Evolutionary conservation across 139 green algal species (phyloP).

Genomic region (Asterochloris sp.): DNA sequence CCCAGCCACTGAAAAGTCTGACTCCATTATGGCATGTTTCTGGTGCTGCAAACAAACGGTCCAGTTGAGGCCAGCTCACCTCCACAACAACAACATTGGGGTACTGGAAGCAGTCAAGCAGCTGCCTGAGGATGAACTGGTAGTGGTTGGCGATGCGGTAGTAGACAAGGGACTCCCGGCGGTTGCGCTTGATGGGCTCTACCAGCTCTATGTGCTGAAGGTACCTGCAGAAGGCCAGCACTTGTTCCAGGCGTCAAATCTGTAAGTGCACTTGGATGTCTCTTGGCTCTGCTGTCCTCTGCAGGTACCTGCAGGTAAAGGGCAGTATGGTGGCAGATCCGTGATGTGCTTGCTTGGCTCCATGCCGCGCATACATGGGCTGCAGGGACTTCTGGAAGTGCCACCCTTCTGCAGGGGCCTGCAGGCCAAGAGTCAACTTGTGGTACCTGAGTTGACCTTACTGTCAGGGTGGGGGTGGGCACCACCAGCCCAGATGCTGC

Average conservation of each 20-base stretch:
- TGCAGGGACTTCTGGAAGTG: too few relatives aligned
- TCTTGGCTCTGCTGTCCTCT: background rate
- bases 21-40: too few relatives aligned
- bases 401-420: too few relatives aligned
- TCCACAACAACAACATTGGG: slow-evolving; percentile 47
- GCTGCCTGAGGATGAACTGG: slow-evolving; percentile 41
- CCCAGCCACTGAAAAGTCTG: too few relatives aligned
- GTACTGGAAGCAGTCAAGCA: slow-evolving; percentile 54
- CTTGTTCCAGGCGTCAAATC: background rate
- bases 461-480: too few relatives aligned
- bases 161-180: slow-evolving; percentile 36
- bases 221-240: background rate
- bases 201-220: slow-evolving; percentile 19
- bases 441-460: too few relatives aligned
- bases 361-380: too few relatives aligned
- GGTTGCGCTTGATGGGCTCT: background rate
- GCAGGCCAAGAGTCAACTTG: too few relatives aligned
- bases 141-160: slow-evolving; percentile 58
- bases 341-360: too few relatives aligned
- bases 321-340: too few relatives aligned
- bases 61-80: background rate
- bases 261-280: background rate
- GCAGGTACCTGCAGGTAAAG: too few relatives aligned
- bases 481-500: too few relatives aligned
- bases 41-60: background rate